Evolutionary conservation across 768 basidiomycete species (phyloP).

Genomic region (Leucocoprinus sp.): DNA sequence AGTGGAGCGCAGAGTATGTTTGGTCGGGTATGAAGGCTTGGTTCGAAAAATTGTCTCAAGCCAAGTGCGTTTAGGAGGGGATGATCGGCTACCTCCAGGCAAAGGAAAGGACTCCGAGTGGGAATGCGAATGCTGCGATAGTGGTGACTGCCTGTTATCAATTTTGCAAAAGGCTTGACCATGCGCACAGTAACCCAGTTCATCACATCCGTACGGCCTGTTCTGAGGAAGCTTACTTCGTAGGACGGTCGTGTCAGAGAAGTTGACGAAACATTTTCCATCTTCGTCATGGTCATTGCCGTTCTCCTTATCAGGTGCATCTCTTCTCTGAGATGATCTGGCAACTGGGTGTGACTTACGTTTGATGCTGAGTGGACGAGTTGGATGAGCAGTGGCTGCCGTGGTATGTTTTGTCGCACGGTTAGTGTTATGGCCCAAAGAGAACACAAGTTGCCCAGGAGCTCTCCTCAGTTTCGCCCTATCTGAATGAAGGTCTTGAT

Average conservation of each 20-base stretch:
- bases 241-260: conserved; percentile 1
- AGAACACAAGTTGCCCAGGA: conserved; percentile 7
- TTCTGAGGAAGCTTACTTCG: conserved; percentile 2
- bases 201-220: neutral
- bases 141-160: neutral
- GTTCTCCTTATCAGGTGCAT: conserved; percentile 54
- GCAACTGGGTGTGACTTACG: conserved; percentile 21
- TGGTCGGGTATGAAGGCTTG: conserved; percentile 41
- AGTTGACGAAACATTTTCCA: conserved; percentile 6
- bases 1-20: conserved; percentile 41
- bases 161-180: neutral
- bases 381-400: neutral
- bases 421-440: conserved; percentile 2
- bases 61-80: conserved; percentile 62
- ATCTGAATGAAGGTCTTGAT: neutral
- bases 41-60: conserved; percentile 84
- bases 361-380: conserved; percentile 37
- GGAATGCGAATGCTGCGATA: neutral
- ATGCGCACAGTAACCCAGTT: conserved; percentile 2
- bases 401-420: neutral
- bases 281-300: neutral
- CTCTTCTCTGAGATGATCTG: conserved; percentile 17
- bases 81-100: neutral
- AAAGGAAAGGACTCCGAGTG: neutral
- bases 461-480: neutral